Percentiles rank a stretch among this genome's conserved stretches.
Conservation (phyloP, 345 rosid genomes). For the Ailanthus altissimus region DNA sequence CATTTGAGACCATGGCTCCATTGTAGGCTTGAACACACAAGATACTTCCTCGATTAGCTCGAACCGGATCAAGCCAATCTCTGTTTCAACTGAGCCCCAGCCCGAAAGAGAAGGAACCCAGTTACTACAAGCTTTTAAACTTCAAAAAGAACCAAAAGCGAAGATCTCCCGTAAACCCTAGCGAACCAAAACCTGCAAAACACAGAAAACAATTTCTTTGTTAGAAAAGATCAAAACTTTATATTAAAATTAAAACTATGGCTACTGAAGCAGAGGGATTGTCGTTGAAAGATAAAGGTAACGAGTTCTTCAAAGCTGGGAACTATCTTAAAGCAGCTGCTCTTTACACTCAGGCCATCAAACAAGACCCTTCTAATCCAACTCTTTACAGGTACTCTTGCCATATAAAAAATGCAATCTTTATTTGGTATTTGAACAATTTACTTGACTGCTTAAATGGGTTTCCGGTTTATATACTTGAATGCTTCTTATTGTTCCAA, state of each 20-base stretch:
- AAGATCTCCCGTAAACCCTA: slow-evolving; percentile 21
- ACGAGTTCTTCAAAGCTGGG: slow-evolving; percentile 93
- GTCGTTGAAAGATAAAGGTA: slow-evolving; percentile 86
- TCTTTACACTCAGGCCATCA: slow-evolving; percentile 94
- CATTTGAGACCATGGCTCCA: background rate
- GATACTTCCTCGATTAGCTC: background rate
- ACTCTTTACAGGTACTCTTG: slow-evolving; percentile 74
- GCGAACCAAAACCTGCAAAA: background rate
- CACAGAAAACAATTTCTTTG: background rate
- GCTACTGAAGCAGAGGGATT: slow-evolving; percentile 51
- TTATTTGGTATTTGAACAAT: slow-evolving; percentile 14
- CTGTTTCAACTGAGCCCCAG: background rate
- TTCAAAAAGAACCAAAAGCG: background rate
- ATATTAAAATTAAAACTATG: slow-evolving; percentile 23
- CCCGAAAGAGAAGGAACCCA: background rate
- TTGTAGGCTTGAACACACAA: background rate
- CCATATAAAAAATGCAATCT: slow-evolving; percentile 20
- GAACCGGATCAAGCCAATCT: background rate
- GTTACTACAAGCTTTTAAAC: background rate
- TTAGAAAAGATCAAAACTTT: background rate
- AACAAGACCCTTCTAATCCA: slow-evolving; percentile 87
- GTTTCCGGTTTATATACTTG: background rate
- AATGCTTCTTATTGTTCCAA: background rate
- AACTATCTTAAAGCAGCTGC: slow-evolving; percentile 98
- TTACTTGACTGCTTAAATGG: slow-evolving; percentile 7